Evolutionary conservation across 2,329 filamentous ascomycete species (phyloP).

Genomic region (Fusarium sp.): DNA sequence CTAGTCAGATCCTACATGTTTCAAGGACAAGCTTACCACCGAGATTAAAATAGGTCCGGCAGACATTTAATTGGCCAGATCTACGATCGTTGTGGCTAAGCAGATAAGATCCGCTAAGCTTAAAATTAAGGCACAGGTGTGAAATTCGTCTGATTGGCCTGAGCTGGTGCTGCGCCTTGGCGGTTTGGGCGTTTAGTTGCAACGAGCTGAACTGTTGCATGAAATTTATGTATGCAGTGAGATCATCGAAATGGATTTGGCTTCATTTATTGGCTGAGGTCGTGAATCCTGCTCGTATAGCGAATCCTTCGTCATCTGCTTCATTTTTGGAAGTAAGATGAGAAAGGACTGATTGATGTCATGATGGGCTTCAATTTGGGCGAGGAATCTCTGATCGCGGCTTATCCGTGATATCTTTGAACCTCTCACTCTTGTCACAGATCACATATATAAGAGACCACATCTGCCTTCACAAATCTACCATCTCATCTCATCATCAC

Average conservation of each 20-base stretch:
- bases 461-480: background rate
- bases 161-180: background rate
- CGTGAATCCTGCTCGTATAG: background rate
- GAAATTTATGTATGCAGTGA: background rate
- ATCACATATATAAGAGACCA: background rate
- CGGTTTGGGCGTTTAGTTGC: background rate
- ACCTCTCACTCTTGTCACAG: background rate
- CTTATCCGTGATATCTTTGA: background rate
- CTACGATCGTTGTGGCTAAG: background rate
- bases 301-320: background rate
- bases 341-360: background rate
- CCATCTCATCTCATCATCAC: background rate
- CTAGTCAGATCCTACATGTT: background rate
- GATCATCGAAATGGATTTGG: background rate
- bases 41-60: background rate
- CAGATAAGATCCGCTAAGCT: background rate
- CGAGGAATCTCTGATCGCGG: fast-evolving
- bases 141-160: background rate
- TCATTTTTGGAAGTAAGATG: background rate
- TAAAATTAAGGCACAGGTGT: background rate
- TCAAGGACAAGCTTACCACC: background rate
- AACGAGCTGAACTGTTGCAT: background rate
- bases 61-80: background rate
- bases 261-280: background rate
- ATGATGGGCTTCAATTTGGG: background rate